phyloP scores from a whole-genome alignment of 257 asterid species.

The Plectranthus barbatus region DNA sequence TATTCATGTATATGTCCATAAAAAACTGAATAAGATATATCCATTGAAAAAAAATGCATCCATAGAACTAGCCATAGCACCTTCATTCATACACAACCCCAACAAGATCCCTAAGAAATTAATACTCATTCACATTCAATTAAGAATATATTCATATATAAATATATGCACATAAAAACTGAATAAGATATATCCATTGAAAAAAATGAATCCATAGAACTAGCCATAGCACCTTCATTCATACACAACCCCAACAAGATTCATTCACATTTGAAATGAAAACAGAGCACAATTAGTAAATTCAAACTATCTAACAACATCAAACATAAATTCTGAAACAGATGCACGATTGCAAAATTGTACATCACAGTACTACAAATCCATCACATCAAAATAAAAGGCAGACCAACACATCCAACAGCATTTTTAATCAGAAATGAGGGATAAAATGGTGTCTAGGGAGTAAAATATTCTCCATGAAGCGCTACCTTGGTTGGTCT shows the following conservation, averaged over 20 bases:
- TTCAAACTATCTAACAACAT: background rate
- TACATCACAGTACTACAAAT: slow-evolving; percentile 4
- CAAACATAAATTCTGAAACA: background rate
- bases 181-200: background rate
- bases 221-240: background rate
- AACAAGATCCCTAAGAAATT: too few relatives aligned
- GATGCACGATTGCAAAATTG: background rate
- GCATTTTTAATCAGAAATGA: background rate
- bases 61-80: background rate
- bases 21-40: background rate
- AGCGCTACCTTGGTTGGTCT: background rate
- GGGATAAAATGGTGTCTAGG: background rate
- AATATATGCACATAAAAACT: background rate
- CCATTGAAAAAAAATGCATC: background rate
- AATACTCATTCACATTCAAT: background rate
- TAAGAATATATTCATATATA: too few relatives aligned
- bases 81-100: slow-evolving; percentile 1
- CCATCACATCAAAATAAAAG: background rate
- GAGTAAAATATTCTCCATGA: background rate
- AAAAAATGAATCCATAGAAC: background rate
- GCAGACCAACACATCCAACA: slow-evolving; percentile 8
- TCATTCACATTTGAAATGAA: background rate
- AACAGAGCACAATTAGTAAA: background rate
- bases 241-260: background rate
- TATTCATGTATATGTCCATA: background rate